Conservation (phyloP, 129 eudicot genomes). For the Silybum marianum region DNA sequence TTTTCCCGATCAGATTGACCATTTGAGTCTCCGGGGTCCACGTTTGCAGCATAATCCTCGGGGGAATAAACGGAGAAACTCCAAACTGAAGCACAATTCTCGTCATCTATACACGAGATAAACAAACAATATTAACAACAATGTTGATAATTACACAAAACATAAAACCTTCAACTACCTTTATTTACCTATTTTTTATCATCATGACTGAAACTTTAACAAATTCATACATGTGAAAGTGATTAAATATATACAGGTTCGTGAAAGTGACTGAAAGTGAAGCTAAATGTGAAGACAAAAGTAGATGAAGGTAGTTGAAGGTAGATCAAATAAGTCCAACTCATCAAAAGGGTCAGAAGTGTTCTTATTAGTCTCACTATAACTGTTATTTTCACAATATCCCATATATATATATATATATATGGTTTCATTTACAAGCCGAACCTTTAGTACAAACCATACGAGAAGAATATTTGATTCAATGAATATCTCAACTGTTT, state of each 20-base stretch:
- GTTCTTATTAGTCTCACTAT: neutral
- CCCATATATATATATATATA: neutral
- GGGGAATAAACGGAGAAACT: slow-evolving; percentile 58
- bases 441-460: too few species aligned
- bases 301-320: neutral
- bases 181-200: neutral
- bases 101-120: slow-evolving; percentile 52
- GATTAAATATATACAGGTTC: too few species aligned
- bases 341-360: neutral
- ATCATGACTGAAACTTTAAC: neutral
- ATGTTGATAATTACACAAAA: neutral
- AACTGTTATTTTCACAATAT: neutral
- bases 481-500: too few species aligned
- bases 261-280: neutral
- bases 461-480: too few species aligned
- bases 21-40: slow-evolving; percentile 31
- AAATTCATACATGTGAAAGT: neutral
- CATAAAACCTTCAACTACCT: neutral
- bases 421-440: too few species aligned
- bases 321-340: neutral
- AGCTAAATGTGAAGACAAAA: neutral
- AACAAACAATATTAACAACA: neutral
- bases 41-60: slow-evolving; percentile 42
- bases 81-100: slow-evolving; percentile 89
- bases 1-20: slow-evolving; percentile 31